Percentiles rank a stretch among this genome's conserved stretches.
These are phyloP conservation scores for Yamagishiella unicocca DNA, from an alignment of 139 green algal species.

Conservation along the genomic window DNA sequence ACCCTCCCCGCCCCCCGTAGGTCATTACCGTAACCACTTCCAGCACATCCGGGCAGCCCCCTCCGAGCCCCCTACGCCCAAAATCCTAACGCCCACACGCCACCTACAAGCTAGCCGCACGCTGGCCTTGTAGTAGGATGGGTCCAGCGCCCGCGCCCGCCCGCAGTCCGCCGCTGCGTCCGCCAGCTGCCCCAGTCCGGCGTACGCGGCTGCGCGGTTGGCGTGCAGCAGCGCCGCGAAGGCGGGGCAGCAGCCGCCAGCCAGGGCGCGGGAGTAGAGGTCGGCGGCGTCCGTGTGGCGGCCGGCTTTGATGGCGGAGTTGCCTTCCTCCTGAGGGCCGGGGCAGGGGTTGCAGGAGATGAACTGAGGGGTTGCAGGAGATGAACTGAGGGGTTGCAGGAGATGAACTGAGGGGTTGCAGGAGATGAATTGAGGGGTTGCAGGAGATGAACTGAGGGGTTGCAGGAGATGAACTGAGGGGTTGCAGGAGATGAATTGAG, in stretches of 20 bases:
- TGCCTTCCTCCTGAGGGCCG: conserved; percentile 65
- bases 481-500: too few species aligned
- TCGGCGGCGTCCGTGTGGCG: conserved; percentile 56
- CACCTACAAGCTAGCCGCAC: conserved; percentile 47
- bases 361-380: neutral
- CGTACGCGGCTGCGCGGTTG: conserved; percentile 85
- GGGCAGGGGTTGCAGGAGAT: neutral
- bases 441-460: too few species aligned
- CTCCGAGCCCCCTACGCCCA: neutral
- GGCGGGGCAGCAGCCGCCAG: conserved; percentile 34
- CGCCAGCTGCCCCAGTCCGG: conserved; percentile 42
- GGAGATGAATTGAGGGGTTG: too few species aligned
- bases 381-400: too few species aligned
- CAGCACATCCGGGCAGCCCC: too few species aligned
- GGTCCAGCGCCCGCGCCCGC: conserved; percentile 75
- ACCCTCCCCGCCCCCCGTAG: too few species aligned
- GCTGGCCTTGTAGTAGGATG: conserved; percentile 71
- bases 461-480: too few species aligned
- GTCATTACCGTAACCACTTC: too few species aligned
- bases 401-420: too few species aligned
- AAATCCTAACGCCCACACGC: neutral
- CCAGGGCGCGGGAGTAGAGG: conserved; percentile 67
- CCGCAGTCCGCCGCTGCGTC: conserved; percentile 86
- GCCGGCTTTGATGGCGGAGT: conserved; percentile 63
- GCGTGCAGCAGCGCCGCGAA: conserved; percentile 82